Base-by-base conservation (phyloP, 306 rosid genomes). In the Carpinus fangiana region DNA sequence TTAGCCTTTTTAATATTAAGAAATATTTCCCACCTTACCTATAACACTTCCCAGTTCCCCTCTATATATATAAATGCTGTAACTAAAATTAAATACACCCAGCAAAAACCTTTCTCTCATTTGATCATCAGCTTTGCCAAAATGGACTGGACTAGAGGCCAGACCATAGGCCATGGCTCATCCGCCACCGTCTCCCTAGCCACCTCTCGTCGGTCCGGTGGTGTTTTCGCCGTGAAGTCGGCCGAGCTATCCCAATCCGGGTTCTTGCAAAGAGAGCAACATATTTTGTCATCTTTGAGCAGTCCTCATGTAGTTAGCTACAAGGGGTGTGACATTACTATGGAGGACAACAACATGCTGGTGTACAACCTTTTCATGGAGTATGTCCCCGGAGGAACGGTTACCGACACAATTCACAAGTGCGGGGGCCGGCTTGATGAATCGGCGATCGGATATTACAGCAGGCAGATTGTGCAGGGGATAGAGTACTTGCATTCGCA, bases 111-210 rank as follows among this genome's bases (percentile, higher is more conserved):
- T 74, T 74, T 1, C 9, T 1, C 7, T 10, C 18, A 74, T 71
- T 52, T 31, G 34, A 31, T 70, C 28, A 31, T 70, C 28, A 12
- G 60, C 45, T 62, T 45, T 62, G 18, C 55, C 73, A 75, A 55
- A 72, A 96, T 96, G 98, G 81, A 80, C 72, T 91, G 99, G 99
- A 87, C 83, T 4, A 89, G 98, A 82, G 94, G 93, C 66, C 84
- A 77, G 45, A 67, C 72, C 82, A 64, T 96, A 74, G 98, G 99
- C 85, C 88, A 60, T 1, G 98, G 99, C 76, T 91, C 98, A 12
- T 81, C 97, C 0, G 93, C 97, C 92, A 83, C 90, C 61, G 96
- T 96, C 79, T 86, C 81, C 75, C 74, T 88, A 4, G 98, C 96
- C 83, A 31, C 89, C 79, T 54, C 83, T 43, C 9, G 10, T 56